Conservation (phyloP, 805 yeast genomes). For the Yarrowia sp. region DNA sequence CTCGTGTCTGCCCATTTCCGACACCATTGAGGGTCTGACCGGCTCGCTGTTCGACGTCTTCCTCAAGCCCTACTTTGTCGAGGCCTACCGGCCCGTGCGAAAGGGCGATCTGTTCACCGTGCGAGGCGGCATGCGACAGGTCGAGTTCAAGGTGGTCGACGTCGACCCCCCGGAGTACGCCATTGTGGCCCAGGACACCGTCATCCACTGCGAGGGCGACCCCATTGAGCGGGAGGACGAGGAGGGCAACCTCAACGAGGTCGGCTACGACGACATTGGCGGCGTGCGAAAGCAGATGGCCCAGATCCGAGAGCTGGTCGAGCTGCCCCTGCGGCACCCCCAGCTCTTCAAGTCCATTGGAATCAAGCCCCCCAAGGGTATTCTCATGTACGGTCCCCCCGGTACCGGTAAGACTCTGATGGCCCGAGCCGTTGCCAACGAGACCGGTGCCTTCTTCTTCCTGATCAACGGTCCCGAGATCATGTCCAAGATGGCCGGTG, state of each 20-base stretch:
- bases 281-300: constrained; percentile 99
- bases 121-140: constrained; percentile 99
- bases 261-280: constrained; percentile 98
- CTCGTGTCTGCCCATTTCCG: constrained; percentile 95
- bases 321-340: constrained; percentile 97
- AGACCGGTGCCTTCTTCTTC: constrained; percentile 98
- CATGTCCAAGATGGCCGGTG: constrained; percentile 99
- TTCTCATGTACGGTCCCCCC: constrained; percentile 93
- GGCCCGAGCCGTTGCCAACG: constrained; percentile 99
- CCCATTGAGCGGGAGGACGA: constrained; percentile 98
- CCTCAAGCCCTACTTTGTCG: constrained; percentile 97
- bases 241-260: constrained; percentile 94
- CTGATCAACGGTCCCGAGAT: constrained; percentile 98
- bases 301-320: constrained; percentile 97
- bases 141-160: constrained; percentile 97
- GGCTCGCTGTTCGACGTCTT: constrained; percentile 96
- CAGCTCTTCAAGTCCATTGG: constrained; percentile 97
- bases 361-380: constrained; percentile 98
- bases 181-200: constrained; percentile 97
- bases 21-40: constrained; percentile 96
- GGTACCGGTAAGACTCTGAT: constrained; percentile 99
- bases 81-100: constrained; percentile 98
- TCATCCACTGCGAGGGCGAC: constrained; percentile 98
- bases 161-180: constrained; percentile 98
- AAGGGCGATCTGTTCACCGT: constrained; percentile 96